Evolutionary conservation across 176 grass and related monocot genomes (phyloP), one percentile per base, ranked within the genome.

Genomic region (Carex pumila): DNA sequence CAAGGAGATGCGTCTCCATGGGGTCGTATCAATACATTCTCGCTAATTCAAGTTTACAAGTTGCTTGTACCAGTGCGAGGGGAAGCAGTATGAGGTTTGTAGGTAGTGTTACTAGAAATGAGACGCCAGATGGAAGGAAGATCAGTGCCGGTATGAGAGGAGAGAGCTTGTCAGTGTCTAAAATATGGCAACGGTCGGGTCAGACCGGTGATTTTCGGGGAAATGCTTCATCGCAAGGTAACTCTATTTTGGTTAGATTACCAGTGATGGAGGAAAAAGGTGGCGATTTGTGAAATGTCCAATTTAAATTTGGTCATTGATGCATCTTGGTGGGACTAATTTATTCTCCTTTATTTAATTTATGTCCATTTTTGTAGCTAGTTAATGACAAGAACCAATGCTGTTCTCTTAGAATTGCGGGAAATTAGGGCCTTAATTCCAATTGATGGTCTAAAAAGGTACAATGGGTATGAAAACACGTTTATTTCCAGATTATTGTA

Each of bases 141-240:
- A 89, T 98, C 17, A 91, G 92, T 3, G 87, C 87, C 10, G 62
- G 87, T 21, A 91, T 89, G 50, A 91, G 92, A 76, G 92, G 92
- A 39, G 95, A 98, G 66, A 98, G 95, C 81, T 91, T 98, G 79
- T 98, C 95, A 1, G 88, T 94, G 72, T 98, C 92, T 0, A 98
- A 94, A 78, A 94, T 98, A 83, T 98, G 95, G 95, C 87, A 94
- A 71, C 89, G 95, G 95, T 87, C 90, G 85, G 87, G 89, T 86
- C 79, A 94, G 2, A 93, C 88, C 72, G 87, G 87, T 57, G 88
- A 94, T 86, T 81, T 94, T 58, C 87, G 87, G 22, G 67, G 79
- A 21, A 85, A 86, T 80, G 22, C 84, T 80, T 67, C 87, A 62
- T 94, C 84, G 0, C 87, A 94, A 85, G 85, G 89, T 79, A 85